A percentile compares a stretch with the other conserved stretches of the same genome.
Conservation (phyloP, 2,329 filamentous ascomycete species). For the Sporothrix pallida region DNA sequence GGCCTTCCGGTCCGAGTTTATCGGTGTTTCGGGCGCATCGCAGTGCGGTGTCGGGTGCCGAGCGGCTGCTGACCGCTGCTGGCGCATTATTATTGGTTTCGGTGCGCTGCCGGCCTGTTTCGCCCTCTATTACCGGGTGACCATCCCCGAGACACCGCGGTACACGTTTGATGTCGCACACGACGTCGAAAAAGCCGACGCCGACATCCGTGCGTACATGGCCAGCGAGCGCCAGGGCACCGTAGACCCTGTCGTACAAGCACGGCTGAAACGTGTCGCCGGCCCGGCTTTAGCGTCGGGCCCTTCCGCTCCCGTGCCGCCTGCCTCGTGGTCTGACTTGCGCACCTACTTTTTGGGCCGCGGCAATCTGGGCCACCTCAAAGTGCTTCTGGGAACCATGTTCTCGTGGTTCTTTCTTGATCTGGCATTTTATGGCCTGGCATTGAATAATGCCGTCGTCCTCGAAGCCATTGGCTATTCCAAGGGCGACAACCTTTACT, state of each 20-base stretch:
- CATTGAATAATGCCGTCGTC: constrained; percentile 76
- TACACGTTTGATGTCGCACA: constrained; percentile 72
- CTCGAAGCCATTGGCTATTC: constrained; percentile 75
- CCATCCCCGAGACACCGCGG: constrained; percentile 82
- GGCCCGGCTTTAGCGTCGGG: constrained; percentile 40
- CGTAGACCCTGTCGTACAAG: constrained; percentile 55
- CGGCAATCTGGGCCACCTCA: constrained; percentile 61
- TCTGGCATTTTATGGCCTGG: constrained; percentile 70
- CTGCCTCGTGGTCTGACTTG: constrained; percentile 73
- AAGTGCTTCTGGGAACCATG: constrained; percentile 75
- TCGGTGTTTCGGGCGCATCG: constrained; percentile 48
- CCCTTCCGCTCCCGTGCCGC: constrained; percentile 63
- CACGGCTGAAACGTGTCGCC: constrained; percentile 59
- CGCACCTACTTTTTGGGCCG: constrained; percentile 70
- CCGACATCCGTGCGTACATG: constrained; percentile 69
- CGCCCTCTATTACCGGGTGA: constrained; percentile 84
- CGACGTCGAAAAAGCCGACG: constrained; percentile 75
- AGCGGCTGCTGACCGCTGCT: constrained; percentile 76
- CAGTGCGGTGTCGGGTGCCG: constrained; percentile 68
- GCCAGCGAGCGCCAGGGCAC: constrained; percentile 55
- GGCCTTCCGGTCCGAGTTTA: constrained; percentile 63
- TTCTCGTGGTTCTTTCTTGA: constrained; percentile 85
- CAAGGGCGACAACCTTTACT: constrained; percentile 66
- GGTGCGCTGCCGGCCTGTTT: constrained; percentile 78
- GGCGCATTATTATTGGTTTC: constrained; percentile 80